phyloP scores from a whole-genome alignment of 2,329 filamentous ascomycete genomes.

The Cyclaneusma minus region DNA sequence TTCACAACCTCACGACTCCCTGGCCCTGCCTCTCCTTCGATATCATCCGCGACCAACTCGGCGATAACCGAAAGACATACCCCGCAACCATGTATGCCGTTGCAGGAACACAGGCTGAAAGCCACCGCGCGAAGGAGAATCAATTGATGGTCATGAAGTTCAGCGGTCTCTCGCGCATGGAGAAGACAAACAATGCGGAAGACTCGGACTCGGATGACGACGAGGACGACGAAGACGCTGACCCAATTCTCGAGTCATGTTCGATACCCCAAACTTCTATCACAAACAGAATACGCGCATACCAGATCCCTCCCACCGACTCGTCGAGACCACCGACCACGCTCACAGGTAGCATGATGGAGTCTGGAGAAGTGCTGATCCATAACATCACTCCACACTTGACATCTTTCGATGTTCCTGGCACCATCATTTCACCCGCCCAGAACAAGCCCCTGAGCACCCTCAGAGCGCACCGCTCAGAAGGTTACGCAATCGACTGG shows the following conservation, averaged over 20 bases:
- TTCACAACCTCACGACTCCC: conserved; percentile 82
- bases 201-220: conserved; percentile 55
- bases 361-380: conserved; percentile 76
- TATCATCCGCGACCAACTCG: conserved; percentile 70
- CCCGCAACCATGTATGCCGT: conserved; percentile 93
- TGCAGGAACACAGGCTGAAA: conserved; percentile 83
- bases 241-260: conserved; percentile 88
- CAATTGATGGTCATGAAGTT: conserved; percentile 94
- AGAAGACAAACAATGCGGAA: conserved; percentile 49
- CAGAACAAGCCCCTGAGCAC: conserved; percentile 83
- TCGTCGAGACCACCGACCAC: conserved; percentile 62
- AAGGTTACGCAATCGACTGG: conserved; percentile 98
- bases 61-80: conserved; percentile 82
- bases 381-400: conserved; percentile 90
- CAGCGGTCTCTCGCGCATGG: conserved; percentile 79
- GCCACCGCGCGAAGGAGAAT: conserved; percentile 63
- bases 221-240: conserved; percentile 58
- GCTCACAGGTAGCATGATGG: conserved; percentile 81
- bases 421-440: conserved; percentile 60
- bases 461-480: conserved; percentile 77
- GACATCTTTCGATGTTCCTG: conserved; percentile 77
- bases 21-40: conserved; percentile 98
- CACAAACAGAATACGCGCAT: conserved; percentile 83
- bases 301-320: conserved; percentile 62
- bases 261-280: conserved; percentile 73